Conservation (phyloP, 768 basidiomycete species). For the Russula sp. region DNA sequence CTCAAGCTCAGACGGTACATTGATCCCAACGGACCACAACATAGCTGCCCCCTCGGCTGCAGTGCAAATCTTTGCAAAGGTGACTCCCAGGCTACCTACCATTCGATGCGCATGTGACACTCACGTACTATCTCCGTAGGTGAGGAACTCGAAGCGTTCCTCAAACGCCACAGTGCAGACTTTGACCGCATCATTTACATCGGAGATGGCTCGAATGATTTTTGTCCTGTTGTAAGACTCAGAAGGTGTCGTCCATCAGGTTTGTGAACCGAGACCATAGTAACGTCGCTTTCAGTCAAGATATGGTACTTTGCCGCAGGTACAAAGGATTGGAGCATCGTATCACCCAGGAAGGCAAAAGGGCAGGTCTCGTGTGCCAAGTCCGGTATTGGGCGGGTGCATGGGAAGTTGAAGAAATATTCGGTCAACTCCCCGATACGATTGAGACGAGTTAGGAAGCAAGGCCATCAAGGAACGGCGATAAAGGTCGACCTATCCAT, state of each 20-base stretch:
- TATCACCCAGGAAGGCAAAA: constrained; percentile 62
- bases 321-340: constrained; percentile 72
- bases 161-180: constrained; percentile 47
- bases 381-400: constrained; percentile 88
- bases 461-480: not conserved
- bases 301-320: constrained; percentile 73
- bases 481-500: not conserved
- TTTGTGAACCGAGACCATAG: not conserved
- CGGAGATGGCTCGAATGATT: constrained; percentile 94
- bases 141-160: constrained; percentile 84
- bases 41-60: constrained; percentile 82
- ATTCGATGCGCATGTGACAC: not conserved
- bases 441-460: not conserved
- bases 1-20: constrained; percentile 72
- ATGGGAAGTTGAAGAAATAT: constrained; percentile 92
- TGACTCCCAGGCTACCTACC: constrained; percentile 21
- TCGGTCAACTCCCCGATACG: constrained; percentile 27
- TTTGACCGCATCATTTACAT: constrained; percentile 84
- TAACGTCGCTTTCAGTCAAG: constrained; percentile 48
- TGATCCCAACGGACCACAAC: constrained; percentile 70
- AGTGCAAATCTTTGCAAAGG: constrained; percentile 98
- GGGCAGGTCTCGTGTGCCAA: constrained; percentile 57
- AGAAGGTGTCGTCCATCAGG: constrained; percentile 43
- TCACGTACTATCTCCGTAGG: constrained; percentile 38
- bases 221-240: constrained; percentile 83